Conservation (phyloP, 352 stramenopile genomes). For the Phytophthora lateralis region DNA sequence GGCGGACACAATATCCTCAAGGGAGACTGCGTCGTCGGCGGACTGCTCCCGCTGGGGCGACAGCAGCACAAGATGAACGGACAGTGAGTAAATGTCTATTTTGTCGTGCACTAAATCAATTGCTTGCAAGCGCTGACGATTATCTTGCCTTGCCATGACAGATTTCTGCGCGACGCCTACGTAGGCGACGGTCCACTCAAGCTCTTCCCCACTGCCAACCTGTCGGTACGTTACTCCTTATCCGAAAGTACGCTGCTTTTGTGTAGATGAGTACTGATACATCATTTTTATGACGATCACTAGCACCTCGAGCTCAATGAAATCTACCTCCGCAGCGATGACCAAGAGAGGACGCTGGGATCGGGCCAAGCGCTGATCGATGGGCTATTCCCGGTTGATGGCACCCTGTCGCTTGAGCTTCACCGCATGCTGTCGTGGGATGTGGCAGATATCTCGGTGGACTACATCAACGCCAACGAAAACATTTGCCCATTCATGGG, state of each 20-base stretch:
- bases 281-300: not conserved
- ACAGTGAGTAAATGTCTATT: constrained; percentile 35
- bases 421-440: constrained; percentile 79
- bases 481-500: constrained; percentile 81
- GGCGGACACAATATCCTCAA: constrained; percentile 77
- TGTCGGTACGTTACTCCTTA: constrained; percentile 48
- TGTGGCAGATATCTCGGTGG: constrained; percentile 73
- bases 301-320: constrained; percentile 51
- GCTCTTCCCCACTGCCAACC: constrained; percentile 65
- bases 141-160: constrained; percentile 14
- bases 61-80: constrained; percentile 83
- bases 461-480: constrained; percentile 83
- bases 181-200: constrained; percentile 73
- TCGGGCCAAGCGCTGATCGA: constrained; percentile 86
- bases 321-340: constrained; percentile 85
- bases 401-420: constrained; percentile 46
- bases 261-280: not conserved
- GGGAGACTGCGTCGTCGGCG: constrained; percentile 75
- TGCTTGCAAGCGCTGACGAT: not conserved
- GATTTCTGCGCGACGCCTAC: constrained; percentile 73
- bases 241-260: not conserved
- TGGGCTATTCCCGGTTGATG: constrained; percentile 74
- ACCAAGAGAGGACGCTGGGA: constrained; percentile 83
- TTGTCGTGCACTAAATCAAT: not conserved
- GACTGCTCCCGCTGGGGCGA: constrained; percentile 72